phyloP scores from a whole-genome alignment of 768 basidiomycete genomes.

The Cytidiella melzeri region DNA sequence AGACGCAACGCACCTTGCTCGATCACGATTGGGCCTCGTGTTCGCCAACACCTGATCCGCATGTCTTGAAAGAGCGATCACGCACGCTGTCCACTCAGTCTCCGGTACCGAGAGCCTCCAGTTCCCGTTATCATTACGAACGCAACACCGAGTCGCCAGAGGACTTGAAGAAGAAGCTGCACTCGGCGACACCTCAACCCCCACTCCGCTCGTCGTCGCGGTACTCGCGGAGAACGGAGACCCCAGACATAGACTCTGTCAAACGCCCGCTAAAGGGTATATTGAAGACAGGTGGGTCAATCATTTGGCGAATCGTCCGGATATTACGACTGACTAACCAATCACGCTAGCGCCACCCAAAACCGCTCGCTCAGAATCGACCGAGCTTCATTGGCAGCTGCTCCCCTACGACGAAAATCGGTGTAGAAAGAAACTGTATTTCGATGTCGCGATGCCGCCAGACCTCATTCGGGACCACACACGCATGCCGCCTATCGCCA shows the following conservation, averaged over 20 bases:
- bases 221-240: not conserved
- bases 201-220: conserved; percentile 1
- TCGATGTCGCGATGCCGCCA: conserved; percentile 4
- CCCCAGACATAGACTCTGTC: not conserved
- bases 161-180: conserved; percentile 1
- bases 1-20: not conserved
- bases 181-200: not conserved
- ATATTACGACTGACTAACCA: not conserved
- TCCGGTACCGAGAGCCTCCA: not conserved
- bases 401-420: not conserved
- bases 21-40: conserved; percentile 6
- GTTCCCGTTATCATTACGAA: not conserved
- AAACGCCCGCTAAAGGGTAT: conserved; percentile 6
- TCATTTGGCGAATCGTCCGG: not conserved
- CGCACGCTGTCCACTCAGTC: conserved; percentile 5
- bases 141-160: conserved; percentile 3
- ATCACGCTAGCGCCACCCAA: not conserved
- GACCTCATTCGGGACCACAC: not conserved
- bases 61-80: not conserved
- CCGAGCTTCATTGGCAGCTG: conserved; percentile 7
- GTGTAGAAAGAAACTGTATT: not conserved
- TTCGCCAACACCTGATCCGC: conserved; percentile 1
- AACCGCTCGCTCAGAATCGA: not conserved
- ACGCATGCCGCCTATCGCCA: not conserved
- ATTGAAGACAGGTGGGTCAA: conserved; percentile 1